Evolutionary conservation across 768 basidiomycete species (phyloP).

Genomic region (Pleurotus eryngii): DNA sequence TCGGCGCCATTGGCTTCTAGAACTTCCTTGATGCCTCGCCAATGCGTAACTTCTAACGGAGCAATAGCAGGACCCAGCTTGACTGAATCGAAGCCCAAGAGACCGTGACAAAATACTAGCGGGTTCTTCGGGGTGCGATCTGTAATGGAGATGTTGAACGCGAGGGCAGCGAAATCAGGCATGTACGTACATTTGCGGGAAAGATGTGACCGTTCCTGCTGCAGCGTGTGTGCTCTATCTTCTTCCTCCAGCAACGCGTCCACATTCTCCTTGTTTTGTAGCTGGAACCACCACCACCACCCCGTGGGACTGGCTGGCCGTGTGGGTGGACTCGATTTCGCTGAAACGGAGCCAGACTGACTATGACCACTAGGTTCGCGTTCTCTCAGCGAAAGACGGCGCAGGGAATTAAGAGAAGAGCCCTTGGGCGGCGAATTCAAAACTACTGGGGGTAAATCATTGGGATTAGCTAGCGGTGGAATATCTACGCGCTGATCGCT

Average conservation of each 20-base stretch:
- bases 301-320: constrained; percentile 18
- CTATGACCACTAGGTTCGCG: constrained; percentile 26
- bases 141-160: constrained; percentile 22
- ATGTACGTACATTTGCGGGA: constrained; percentile 56
- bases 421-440: constrained; percentile 38
- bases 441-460: constrained; percentile 27
- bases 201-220: constrained; percentile 43
- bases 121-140: constrained; percentile 81
- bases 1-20: constrained; percentile 85
- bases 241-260: constrained; percentile 47
- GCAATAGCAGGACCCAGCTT: constrained; percentile 75
- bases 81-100: constrained; percentile 86
- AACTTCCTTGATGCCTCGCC: constrained; percentile 95
- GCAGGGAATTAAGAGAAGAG: constrained; percentile 59
- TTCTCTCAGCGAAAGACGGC: constrained; percentile 37
- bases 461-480: constrained; percentile 6
- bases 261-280: constrained; percentile 42
- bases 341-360: constrained; percentile 16
- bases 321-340: constrained; percentile 12
- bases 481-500: constrained; percentile 1
- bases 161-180: constrained; percentile 6
- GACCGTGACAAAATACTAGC: constrained; percentile 92
- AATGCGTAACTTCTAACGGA: constrained; percentile 86
- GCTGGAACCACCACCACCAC: constrained; percentile 59
- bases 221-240: constrained; percentile 47